Percentiles rank a stretch among this genome's conserved stretches.
Conservation (phyloP, 2,329 filamentous ascomycete species). For the Hortaea sp. region DNA sequence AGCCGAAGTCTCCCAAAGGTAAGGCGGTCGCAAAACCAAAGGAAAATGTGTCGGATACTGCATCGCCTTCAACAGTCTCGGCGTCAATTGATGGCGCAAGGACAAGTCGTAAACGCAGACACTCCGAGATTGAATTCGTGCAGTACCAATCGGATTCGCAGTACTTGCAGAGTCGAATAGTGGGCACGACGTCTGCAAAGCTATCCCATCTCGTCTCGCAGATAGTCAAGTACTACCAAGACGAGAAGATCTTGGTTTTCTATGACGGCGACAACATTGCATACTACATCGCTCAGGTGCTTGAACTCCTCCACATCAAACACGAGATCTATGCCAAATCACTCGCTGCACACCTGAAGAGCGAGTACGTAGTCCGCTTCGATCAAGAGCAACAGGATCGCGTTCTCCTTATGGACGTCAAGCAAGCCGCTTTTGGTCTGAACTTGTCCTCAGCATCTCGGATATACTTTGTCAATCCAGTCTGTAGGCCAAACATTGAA, state of each 20-base stretch:
- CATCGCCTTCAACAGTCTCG: background rate
- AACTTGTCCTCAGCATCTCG: constrained; percentile 75
- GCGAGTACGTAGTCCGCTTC: constrained; percentile 70
- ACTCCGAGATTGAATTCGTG: constrained; percentile 2
- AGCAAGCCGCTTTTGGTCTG: constrained; percentile 76
- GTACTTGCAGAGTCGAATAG: constrained; percentile 50
- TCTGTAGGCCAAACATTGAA: constrained; percentile 73
- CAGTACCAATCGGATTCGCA: constrained; percentile 33
- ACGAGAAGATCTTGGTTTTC: constrained; percentile 85
- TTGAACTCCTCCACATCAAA: constrained; percentile 60
- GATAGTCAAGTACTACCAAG: constrained; percentile 55
- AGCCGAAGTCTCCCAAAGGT: background rate
- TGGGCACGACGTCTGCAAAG: constrained; percentile 80
- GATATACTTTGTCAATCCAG: constrained; percentile 82
- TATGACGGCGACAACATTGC: constrained; percentile 83
- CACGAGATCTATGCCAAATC: constrained; percentile 58
- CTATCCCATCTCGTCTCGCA: constrained; percentile 73
- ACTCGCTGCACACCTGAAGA: constrained; percentile 51
- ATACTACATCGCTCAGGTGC: constrained; percentile 71
- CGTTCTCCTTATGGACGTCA: constrained; percentile 84
- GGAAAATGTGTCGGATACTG: background rate
- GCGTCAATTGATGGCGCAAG: background rate
- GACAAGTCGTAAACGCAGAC: constrained; percentile 3
- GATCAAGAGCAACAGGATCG: constrained; percentile 59
- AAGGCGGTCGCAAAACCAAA: background rate